Evolutionary conservation across 2,329 filamentous ascomycete genomes (phyloP).

Genomic region (Alternaria sp.): DNA sequence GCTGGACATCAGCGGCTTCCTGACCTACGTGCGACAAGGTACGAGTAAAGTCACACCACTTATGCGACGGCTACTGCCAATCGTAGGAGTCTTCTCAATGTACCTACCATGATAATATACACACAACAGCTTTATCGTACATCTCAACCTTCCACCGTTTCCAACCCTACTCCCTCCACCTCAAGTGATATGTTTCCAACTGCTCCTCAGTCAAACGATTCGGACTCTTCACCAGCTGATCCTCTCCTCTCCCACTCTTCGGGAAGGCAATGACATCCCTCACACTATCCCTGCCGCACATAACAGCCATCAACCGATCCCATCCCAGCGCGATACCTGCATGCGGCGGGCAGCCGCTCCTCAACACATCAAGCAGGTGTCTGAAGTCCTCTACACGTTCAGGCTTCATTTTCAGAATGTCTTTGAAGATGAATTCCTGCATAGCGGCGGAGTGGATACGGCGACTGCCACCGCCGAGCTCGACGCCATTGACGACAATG

Average conservation of each 20-base stretch:
- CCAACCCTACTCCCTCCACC: conserved; percentile 18
- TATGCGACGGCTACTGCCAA: background rate
- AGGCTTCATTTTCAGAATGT: conserved; percentile 79
- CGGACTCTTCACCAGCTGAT: conserved; percentile 81
- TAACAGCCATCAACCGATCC: conserved; percentile 80
- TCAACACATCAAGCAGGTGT: conserved; percentile 82
- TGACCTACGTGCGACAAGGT: background rate
- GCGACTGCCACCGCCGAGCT: conserved; percentile 89
- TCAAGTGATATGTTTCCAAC: conserved; percentile 65
- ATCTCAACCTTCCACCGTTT: background rate
- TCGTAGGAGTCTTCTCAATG: background rate
- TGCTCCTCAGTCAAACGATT: conserved; percentile 68
- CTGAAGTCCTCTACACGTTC: conserved; percentile 79
- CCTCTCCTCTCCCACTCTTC: conserved; percentile 89
- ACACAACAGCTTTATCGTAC: background rate
- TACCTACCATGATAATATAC: background rate
- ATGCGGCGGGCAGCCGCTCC: conserved; percentile 89
- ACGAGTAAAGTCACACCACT: background rate
- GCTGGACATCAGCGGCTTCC: background rate
- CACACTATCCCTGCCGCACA: conserved; percentile 78
- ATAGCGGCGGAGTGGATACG: conserved; percentile 86
- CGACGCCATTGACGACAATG: conserved; percentile 91
- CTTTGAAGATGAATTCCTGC: conserved; percentile 83
- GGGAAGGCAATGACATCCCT: conserved; percentile 97
- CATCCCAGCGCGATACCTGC: conserved; percentile 93